Evolutionary conservation across 768 basidiomycete species (phyloP).

Genomic region (Sporobolomyces phaffii): DNA sequence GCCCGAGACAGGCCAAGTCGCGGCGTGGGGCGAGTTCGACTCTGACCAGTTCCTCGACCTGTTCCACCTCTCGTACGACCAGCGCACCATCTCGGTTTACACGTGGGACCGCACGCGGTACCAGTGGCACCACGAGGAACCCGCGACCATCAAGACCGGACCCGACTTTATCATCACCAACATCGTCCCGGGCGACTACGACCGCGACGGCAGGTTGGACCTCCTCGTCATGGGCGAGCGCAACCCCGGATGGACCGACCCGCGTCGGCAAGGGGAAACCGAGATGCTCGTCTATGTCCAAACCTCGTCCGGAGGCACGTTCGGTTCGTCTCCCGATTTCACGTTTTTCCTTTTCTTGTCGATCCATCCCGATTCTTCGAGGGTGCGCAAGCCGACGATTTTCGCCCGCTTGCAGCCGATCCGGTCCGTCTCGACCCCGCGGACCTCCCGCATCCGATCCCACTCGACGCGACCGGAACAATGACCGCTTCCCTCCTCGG

Average conservation of each 20-base stretch:
- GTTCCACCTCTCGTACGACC: slow-evolving; percentile 66
- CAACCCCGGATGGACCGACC: slow-evolving; percentile 44
- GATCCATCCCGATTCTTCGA: too few relatives aligned
- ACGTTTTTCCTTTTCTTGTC: too few relatives aligned
- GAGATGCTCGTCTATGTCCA: slow-evolving; percentile 69
- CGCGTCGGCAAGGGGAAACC: slow-evolving; percentile 48
- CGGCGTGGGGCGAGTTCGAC: slow-evolving; percentile 92
- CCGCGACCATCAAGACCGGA: slow-evolving; percentile 37
- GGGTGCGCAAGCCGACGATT: background rate
- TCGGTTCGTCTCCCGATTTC: too few relatives aligned
- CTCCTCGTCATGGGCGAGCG: slow-evolving; percentile 74
- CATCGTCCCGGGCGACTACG: slow-evolving; percentile 87
- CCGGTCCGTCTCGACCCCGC: slow-evolving; percentile 55
- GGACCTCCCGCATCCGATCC: slow-evolving; percentile 68
- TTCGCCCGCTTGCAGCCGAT: slow-evolving; percentile 8
- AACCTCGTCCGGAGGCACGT: slow-evolving; percentile 42
- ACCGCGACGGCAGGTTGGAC: slow-evolving; percentile 85
- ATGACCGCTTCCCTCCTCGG: slow-evolving; percentile 85
- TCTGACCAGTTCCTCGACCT: slow-evolving; percentile 92
- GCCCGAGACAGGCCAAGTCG: slow-evolving; percentile 59
- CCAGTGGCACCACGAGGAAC: slow-evolving; percentile 47
- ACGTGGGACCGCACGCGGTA: slow-evolving; percentile 72
- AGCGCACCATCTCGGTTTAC: slow-evolving; percentile 67
- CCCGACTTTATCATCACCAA: slow-evolving; percentile 56
- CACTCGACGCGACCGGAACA: slow-evolving; percentile 78